phyloP scores from a whole-genome alignment of 2,329 filamentous ascomycete species.

The Dactylellina parvicollis region DNA sequence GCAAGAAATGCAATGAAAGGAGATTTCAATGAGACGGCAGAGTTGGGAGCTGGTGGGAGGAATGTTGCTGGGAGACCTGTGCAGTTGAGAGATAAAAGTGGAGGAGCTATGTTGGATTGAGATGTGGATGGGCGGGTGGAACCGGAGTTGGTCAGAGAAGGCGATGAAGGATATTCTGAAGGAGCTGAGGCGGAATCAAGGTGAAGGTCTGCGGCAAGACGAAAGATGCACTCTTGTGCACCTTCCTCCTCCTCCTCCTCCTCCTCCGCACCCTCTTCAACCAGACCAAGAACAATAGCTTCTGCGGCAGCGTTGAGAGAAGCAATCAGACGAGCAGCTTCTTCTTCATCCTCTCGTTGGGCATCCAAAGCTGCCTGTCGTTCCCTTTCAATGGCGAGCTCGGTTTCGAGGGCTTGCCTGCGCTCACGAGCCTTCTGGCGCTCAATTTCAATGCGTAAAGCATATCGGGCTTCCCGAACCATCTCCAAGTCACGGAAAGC shows the following conservation, averaged over 20 bases:
- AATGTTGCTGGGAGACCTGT: conserved; percentile 1
- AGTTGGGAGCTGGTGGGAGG: conserved; percentile 14
- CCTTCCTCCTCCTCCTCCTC: conserved; percentile 7
- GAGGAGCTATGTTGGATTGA: conserved; percentile 23
- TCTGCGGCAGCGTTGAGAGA: conserved; percentile 43
- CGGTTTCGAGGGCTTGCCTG: conserved; percentile 38
- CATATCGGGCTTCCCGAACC: conserved; percentile 49
- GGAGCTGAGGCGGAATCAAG: conserved; percentile 1
- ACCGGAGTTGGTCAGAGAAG: conserved; percentile 41
- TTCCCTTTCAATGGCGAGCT: conserved; percentile 48
- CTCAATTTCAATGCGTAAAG: conserved; percentile 48
- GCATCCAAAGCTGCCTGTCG: conserved; percentile 47
- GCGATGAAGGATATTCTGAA: conserved; percentile 29
- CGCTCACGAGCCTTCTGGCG: conserved; percentile 50
- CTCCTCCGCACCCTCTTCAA: not conserved
- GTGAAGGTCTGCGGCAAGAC: conserved; percentile 35
- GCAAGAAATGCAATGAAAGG: conserved; percentile 33
- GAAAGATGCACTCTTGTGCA: conserved; percentile 41
- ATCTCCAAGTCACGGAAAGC: conserved; percentile 51
- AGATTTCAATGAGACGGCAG: conserved; percentile 35
- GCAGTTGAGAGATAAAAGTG: conserved; percentile 22
- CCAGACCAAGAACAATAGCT: conserved; percentile 19
- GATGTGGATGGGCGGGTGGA: conserved; percentile 49
- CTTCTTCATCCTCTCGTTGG: conserved; percentile 45
- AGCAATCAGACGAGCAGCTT: conserved; percentile 42